Evolutionary conservation across 2,329 filamentous ascomycete genomes (phyloP).

Genomic region (Fonsecaea multimorphosa): DNA sequence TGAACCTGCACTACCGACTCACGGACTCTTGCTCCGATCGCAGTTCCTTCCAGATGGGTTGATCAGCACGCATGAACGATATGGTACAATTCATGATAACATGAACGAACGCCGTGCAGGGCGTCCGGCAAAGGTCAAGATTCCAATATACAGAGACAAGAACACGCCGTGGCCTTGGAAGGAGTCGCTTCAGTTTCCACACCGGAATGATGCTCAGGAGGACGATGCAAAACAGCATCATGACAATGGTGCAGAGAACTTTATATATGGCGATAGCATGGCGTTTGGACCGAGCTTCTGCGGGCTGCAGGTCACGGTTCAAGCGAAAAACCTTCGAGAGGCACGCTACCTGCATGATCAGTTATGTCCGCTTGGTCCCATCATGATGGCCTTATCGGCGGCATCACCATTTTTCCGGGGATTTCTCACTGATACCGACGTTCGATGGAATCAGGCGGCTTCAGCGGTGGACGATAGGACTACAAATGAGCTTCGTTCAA

Average conservation of each 20-base stretch:
- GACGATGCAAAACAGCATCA: conserved; percentile 63
- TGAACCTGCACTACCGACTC: conserved; percentile 71
- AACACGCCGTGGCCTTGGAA: conserved; percentile 86
- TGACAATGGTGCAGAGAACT: conserved; percentile 81
- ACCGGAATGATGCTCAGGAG: conserved; percentile 1
- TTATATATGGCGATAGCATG: conserved; percentile 99
- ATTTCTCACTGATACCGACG: conserved; percentile 91
- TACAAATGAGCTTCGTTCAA: conserved; percentile 73
- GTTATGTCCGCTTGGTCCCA: conserved; percentile 86
- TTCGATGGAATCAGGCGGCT: conserved; percentile 96
- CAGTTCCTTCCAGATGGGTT: conserved; percentile 84
- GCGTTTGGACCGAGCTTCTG: conserved; percentile 98
- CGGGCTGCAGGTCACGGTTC: conserved; percentile 95
- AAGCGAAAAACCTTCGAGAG: conserved; percentile 95
- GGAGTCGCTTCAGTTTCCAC: conserved; percentile 63
- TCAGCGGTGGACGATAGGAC: conserved; percentile 89
- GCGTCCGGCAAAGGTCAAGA: conserved; percentile 89
- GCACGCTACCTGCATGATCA: conserved; percentile 93
- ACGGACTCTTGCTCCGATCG: conserved; percentile 78
- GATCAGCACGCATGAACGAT: conserved; percentile 91
- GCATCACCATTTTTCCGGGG: conserved; percentile 97
- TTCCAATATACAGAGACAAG: conserved; percentile 87
- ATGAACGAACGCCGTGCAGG: conserved; percentile 84
- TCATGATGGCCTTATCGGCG: conserved; percentile 87
- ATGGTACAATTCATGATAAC: conserved; percentile 90